These are phyloP conservation scores for Chamaenerion angustifolium DNA, from an alignment of 345 rosid genomes.

Conservation along the genomic window DNA sequence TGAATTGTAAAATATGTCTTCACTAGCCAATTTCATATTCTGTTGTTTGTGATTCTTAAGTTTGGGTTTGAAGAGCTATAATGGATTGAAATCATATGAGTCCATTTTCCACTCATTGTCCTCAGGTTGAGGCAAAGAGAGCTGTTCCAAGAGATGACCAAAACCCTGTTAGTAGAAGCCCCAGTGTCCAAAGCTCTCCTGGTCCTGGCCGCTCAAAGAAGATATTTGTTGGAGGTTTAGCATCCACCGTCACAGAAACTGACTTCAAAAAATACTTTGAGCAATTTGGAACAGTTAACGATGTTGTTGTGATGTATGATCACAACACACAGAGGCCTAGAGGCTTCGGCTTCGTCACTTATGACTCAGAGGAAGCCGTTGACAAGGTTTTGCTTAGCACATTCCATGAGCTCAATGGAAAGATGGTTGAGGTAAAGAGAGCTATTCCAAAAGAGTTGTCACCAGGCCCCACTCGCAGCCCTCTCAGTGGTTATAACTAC, in stretches of 20 bases:
- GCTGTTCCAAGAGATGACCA: slow-evolving; percentile 84
- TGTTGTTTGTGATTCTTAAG: not conserved
- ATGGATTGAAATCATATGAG: slow-evolving; percentile 6
- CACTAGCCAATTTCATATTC: not conserved
- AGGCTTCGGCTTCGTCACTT: slow-evolving; percentile 83
- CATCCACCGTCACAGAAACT: slow-evolving; percentile 42
- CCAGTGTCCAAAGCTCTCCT: slow-evolving; percentile 55
- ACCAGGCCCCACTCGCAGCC: slow-evolving; percentile 60
- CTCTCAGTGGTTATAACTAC: slow-evolving; percentile 54
- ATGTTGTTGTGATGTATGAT: slow-evolving; percentile 82
- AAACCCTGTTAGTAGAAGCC: slow-evolving; percentile 34
- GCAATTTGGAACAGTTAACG: slow-evolving; percentile 54
- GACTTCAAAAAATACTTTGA: slow-evolving; percentile 67
- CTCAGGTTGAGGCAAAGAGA: slow-evolving; percentile 70
- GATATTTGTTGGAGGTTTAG: slow-evolving; percentile 77
- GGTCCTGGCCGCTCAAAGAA: slow-evolving; percentile 62
- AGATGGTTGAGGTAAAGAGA: slow-evolving; percentile 62
- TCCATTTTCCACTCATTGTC: slow-evolving; percentile 11
- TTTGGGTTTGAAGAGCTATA: not conserved
- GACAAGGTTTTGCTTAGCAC: slow-evolving; percentile 44
- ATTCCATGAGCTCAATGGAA: slow-evolving; percentile 54
- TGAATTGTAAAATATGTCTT: slow-evolving; percentile 11
- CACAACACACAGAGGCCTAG: slow-evolving; percentile 54
- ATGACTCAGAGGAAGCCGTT: slow-evolving; percentile 53
- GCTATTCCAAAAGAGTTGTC: slow-evolving; percentile 80